Base-by-base conservation (phyloP, 1,139 yeast genomes). In the Blastobotrys buckinghamii region DNA sequence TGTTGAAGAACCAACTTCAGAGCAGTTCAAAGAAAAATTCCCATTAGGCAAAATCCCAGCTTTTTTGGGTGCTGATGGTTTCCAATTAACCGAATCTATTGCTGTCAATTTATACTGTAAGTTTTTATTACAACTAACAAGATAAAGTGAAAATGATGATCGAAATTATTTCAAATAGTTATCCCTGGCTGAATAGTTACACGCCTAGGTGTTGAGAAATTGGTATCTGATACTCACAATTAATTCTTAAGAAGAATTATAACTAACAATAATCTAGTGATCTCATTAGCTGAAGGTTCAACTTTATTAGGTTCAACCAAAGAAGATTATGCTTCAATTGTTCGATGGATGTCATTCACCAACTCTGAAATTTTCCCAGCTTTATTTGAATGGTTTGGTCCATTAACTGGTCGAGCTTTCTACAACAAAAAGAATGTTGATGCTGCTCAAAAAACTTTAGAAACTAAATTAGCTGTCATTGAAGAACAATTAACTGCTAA, bases 401-500 rank as follows among this genome's bases (percentile, higher is more conserved):
- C 82, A 56, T 60, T 79, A 47, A 55, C 65, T 39, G 83, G 86
- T 56, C 68, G 65, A 47, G 65, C 55, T 39, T 82, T 84, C 57
- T 90, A 80, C 84, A 85, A 86, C 84, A 88, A 88, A 81, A 84
- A 84, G 76, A 65, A 62, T 50, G 81, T 79, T 55, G 95, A 87
- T 56, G 78, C 78, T 44, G 75, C 76, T 53, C 56, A 58, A 42
- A 76, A 59, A 33, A 62, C 63, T 48, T 59, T 77, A 47, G 77
- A 73, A 48, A 69, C 74, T 54, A 64, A 68, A 50, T 60, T 81
- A 51, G 44, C 43, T 30, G 44, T 61, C 35, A 39, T 57, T 36
- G 68, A 68, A 56, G 50, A 57, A 48, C 60, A 60, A 54, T 78
- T 92, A 64, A 67, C 74, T 56, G 77, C 81, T 65, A 78, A 77